phyloP scores from a whole-genome alignment of 805 yeast species.

The Pichia nakasei region DNA sequence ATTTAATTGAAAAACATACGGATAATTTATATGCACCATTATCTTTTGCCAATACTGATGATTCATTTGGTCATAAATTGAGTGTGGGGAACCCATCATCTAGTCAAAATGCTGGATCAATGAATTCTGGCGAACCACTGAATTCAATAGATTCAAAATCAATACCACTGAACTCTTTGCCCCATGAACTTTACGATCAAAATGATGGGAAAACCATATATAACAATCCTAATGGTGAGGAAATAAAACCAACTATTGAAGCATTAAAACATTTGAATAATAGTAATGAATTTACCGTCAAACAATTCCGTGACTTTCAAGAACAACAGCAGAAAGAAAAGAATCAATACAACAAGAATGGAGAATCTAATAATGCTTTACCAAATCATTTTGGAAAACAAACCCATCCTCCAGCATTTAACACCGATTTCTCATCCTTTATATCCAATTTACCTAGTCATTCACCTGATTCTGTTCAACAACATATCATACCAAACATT shows the following conservation, averaged over 20 bases:
- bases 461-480: background rate
- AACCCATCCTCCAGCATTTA: background rate
- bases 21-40: slow-evolving; percentile 31
- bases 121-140: too few relatives aligned
- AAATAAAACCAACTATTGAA: background rate
- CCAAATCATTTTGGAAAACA: too few relatives aligned
- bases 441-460: background rate
- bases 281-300: background rate
- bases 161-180: too few relatives aligned
- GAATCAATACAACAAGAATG: background rate
- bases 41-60: slow-evolving; percentile 15
- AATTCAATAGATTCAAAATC: too few relatives aligned
- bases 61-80: slow-evolving; percentile 8
- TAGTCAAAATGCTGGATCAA: background rate
- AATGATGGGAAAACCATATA: too few relatives aligned
- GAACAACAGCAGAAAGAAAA: background rate
- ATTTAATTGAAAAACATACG: slow-evolving; percentile 48
- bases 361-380: too few relatives aligned
- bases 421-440: background rate
- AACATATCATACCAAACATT: background rate
- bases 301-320: background rate
- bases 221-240: too few relatives aligned
- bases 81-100: background rate
- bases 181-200: too few relatives aligned
- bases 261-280: background rate